phyloP scores from a whole-genome alignment of 208 protist genomes.

The Naegleria gruberi region DNA sequence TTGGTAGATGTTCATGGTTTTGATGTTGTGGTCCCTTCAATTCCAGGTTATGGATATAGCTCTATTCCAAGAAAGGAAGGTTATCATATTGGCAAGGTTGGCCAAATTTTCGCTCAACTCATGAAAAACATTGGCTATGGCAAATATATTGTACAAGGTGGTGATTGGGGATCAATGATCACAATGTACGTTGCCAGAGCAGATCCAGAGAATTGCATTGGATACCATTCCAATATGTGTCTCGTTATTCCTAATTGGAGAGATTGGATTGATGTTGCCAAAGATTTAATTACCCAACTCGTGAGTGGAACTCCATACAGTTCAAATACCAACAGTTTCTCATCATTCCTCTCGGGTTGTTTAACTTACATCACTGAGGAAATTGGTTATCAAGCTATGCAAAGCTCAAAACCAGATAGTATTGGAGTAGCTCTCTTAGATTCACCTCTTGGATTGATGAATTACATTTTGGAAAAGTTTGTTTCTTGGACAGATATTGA shows the following conservation, averaged over 20 bases:
- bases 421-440: not conserved
- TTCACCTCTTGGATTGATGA: not conserved
- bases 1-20: not conserved
- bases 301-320: not conserved
- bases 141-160: not conserved
- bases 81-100: not conserved
- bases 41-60: not conserved
- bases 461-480: not conserved
- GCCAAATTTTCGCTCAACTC: not conserved
- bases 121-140: not conserved
- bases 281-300: not conserved
- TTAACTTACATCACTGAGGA: not conserved
- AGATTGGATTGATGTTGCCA: not conserved
- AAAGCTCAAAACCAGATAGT: not conserved
- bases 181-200: not conserved
- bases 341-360: not conserved
- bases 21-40: not conserved
- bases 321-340: not conserved
- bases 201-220: not conserved
- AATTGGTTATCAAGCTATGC: not conserved
- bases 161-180: not conserved
- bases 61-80: not conserved
- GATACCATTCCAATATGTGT: not conserved
- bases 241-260: not conserved
- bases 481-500: not conserved